These are phyloP conservation scores for Urostyla sp. DNA, from an alignment of 73 alveolate species.

Conservation along the genomic window DNA sequence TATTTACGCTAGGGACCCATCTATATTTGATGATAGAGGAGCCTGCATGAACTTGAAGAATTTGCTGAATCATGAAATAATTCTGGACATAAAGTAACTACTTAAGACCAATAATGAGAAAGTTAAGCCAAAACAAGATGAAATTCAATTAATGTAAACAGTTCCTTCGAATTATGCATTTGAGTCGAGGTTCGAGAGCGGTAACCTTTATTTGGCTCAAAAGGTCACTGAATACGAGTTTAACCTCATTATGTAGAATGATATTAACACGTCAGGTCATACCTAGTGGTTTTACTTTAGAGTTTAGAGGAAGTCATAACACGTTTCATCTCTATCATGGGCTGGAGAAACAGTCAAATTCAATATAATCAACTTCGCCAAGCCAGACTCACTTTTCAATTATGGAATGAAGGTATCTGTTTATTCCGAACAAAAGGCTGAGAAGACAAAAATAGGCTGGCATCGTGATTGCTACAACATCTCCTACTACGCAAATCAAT, in stretches of 20 bases:
- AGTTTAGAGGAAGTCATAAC: conserved; percentile 79
- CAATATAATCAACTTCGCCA: conserved; percentile 82
- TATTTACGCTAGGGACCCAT: conserved; percentile 31
- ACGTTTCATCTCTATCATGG: too few species aligned
- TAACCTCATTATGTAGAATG: conserved; percentile 90
- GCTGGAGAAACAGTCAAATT: conserved; percentile 73
- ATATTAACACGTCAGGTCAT: conserved; percentile 94
- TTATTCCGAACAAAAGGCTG: conserved; percentile 62
- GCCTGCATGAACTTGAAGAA: conserved; percentile 33
- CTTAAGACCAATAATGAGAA: conserved; percentile 23
- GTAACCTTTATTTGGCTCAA: conserved; percentile 76
- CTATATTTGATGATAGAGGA: conserved; percentile 31
- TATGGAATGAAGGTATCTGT: conserved; percentile 87
- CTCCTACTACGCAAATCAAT: conserved; percentile 47
- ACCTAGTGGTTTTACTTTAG: conserved; percentile 96
- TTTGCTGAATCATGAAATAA: conserved; percentile 48
- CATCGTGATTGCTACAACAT: conserved; percentile 67
- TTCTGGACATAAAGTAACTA: conserved; percentile 45
- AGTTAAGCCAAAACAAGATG: conserved; percentile 15
- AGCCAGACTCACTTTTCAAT: conserved; percentile 75
- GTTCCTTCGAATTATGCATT: conserved; percentile 75
- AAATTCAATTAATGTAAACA: background rate
- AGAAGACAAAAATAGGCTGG: conserved; percentile 62
- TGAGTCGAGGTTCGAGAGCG: conserved; percentile 89
- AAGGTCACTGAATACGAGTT: conserved; percentile 84